phyloP scores from a whole-genome alignment of 371 early-diverging fungal species.

The Circinella minor region DNA sequence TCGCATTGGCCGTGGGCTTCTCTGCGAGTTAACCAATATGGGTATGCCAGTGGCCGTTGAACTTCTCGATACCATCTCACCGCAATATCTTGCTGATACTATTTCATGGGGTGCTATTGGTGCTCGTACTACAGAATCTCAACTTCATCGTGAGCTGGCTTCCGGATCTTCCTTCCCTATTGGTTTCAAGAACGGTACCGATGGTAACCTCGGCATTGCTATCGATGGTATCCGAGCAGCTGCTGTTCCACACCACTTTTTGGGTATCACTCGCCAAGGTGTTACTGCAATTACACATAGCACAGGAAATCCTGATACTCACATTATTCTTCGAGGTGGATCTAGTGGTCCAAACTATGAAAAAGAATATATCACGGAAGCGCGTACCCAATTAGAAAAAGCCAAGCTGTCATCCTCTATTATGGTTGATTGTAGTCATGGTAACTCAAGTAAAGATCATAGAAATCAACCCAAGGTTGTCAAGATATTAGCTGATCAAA shows the following conservation, averaged over 20 bases:
- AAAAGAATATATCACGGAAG: constrained; percentile 52
- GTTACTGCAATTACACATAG: constrained; percentile 90
- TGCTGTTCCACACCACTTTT: constrained; percentile 84
- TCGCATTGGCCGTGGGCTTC: constrained; percentile 79
- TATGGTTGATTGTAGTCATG: constrained; percentile 89
- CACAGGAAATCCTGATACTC: constrained; percentile 72
- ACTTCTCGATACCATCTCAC: constrained; percentile 92
- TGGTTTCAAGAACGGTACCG: constrained; percentile 95
- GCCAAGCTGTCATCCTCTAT: constrained; percentile 55
- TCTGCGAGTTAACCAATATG: constrained; percentile 73
- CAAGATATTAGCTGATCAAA: constrained; percentile 56
- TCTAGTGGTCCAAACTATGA: constrained; percentile 84
- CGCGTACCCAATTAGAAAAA: constrained; percentile 55
- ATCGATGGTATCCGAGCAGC: constrained; percentile 93
- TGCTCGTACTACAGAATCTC: constrained; percentile 93
- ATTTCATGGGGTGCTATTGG: constrained; percentile 96
- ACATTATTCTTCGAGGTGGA: constrained; percentile 71
- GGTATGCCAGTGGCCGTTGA: constrained; percentile 91
- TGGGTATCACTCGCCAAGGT: constrained; percentile 92
- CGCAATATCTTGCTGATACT: constrained; percentile 92
- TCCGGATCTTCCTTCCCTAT: constrained; percentile 94
- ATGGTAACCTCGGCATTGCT: constrained; percentile 87
- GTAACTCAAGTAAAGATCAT: constrained; percentile 81
- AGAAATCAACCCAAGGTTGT: constrained; percentile 73
- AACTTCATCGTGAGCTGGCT: constrained; percentile 93